phyloP scores from a whole-genome alignment of 2,329 filamentous ascomycete genomes.

The Colletotrichum destructivum region DNA sequence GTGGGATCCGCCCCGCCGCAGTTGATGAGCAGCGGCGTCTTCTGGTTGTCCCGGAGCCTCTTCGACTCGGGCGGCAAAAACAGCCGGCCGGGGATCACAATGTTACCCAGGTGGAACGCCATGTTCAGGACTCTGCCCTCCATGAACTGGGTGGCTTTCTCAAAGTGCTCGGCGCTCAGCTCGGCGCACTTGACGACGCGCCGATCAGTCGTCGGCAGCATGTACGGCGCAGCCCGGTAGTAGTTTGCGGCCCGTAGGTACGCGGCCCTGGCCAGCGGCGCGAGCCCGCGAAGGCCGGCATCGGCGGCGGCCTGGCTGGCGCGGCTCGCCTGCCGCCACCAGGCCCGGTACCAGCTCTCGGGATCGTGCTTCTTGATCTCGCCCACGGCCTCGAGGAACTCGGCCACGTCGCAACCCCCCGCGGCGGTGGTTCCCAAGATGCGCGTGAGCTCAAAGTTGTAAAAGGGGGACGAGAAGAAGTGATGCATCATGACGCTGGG shows the following conservation, averaged over 20 bases:
- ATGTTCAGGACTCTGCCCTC: slow-evolving; percentile 48
- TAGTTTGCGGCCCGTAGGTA: slow-evolving; percentile 60
- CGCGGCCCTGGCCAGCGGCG: slow-evolving; percentile 50
- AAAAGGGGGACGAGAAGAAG: slow-evolving; percentile 50
- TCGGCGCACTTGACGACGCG: slow-evolving; percentile 43
- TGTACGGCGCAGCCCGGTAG: slow-evolving; percentile 54
- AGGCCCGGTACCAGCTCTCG: slow-evolving; percentile 57
- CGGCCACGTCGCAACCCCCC: slow-evolving; percentile 57
- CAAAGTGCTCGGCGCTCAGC: slow-evolving; percentile 45
- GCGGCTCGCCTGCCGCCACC: slow-evolving; percentile 51
- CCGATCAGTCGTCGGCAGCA: slow-evolving; percentile 44
- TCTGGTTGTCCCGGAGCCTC: slow-evolving; percentile 44
- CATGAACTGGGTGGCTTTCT: slow-evolving; percentile 42
- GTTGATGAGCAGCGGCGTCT: slow-evolving; percentile 54
- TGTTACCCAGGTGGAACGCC: slow-evolving; percentile 49
- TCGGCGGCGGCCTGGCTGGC: slow-evolving; percentile 52
- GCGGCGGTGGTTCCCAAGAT: slow-evolving; percentile 54
- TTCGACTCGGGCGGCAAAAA: slow-evolving; percentile 51
- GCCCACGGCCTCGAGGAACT: slow-evolving; percentile 55
- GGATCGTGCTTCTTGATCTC: slow-evolving; percentile 56
- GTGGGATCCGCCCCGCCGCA: slow-evolving; percentile 54
- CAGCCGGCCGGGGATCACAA: slow-evolving; percentile 55
- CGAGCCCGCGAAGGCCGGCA: slow-evolving; percentile 47
- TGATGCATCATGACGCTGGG: slow-evolving; percentile 16
- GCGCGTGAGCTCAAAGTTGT: slow-evolving; percentile 60